phyloP scores from a whole-genome alignment of 1,284 basidiomycete species.

The Ustilago hordei region DNA sequence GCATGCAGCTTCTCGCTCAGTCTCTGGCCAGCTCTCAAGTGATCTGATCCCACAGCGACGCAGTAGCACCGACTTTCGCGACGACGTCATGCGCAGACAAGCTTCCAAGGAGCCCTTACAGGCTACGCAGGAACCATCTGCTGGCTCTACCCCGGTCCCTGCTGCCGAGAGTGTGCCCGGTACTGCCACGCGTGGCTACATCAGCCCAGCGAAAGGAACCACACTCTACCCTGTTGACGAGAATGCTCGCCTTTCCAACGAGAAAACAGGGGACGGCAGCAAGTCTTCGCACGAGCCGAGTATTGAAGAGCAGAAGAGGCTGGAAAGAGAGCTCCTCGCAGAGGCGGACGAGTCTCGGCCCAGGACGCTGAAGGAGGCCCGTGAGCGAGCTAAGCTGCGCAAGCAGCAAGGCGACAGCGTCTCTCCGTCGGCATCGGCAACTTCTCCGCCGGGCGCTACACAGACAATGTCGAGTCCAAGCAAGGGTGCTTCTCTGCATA shows the following conservation, averaged over 20 bases:
- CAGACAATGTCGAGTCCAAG: constrained; percentile 9
- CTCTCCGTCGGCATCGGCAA: constrained; percentile 5
- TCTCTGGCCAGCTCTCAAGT: constrained; percentile 16
- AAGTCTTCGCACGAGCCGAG: constrained; percentile 26
- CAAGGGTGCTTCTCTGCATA: constrained; percentile 26
- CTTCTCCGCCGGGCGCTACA: not conserved
- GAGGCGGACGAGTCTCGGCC: constrained; percentile 42
- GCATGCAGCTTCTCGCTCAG: constrained; percentile 17
- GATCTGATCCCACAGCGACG: constrained; percentile 24
- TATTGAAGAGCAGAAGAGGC: constrained; percentile 39
- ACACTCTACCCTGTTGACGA: constrained; percentile 19
- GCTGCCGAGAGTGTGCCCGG: not conserved
- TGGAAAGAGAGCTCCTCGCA: constrained; percentile 40
- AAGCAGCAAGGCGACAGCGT: constrained; percentile 34
- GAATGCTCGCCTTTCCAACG: not conserved
- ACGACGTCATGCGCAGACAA: constrained; percentile 7
- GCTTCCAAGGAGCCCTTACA: constrained; percentile 2
- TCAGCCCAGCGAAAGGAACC: constrained; percentile 18
- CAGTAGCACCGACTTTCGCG: constrained; percentile 31
- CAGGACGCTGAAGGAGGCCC: constrained; percentile 50
- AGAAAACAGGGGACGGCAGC: not conserved
- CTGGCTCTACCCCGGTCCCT: not conserved
- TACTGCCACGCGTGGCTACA: not conserved
- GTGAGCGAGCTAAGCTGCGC: constrained; percentile 48
- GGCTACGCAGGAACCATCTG: constrained; percentile 3